Conservation (phyloP, 495 filamentous ascomycete genomes). For the Geopyxis carbonaria region DNA sequence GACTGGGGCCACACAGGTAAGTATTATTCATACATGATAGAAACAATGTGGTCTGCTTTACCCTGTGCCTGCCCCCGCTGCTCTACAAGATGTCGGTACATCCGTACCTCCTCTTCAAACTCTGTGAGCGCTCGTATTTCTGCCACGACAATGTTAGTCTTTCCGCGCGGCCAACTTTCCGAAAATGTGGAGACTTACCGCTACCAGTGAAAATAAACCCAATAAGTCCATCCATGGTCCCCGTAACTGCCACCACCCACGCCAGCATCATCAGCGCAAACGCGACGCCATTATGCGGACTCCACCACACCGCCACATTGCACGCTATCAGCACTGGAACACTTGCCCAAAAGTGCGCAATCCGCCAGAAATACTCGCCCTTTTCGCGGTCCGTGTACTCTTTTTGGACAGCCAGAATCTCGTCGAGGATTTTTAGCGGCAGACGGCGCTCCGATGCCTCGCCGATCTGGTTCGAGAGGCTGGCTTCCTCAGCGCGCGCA, state of each 20-base stretch:
- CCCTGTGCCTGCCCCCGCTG: no score
- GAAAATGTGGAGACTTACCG: slow-evolving; percentile 32
- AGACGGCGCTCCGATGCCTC: slow-evolving; percentile 23
- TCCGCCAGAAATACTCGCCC: slow-evolving; percentile 49
- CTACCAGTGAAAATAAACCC: slow-evolving; percentile 69
- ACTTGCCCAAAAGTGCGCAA: slow-evolving; percentile 53
- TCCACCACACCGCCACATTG: slow-evolving; percentile 76
- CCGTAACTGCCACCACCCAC: slow-evolving; percentile 55
- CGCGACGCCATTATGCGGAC: slow-evolving; percentile 50
- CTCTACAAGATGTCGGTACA: slow-evolving; percentile 11
- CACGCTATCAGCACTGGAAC: slow-evolving; percentile 47
- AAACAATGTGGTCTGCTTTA: no score
- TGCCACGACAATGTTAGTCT: no score
- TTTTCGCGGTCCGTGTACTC: slow-evolving; percentile 51
- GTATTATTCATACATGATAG: no score
- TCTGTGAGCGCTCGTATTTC: slow-evolving; percentile 71
- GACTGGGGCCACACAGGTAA: no score
- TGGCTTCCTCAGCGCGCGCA: slow-evolving; percentile 13
- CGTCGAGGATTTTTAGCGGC: slow-evolving; percentile 46
- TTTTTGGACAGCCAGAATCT: slow-evolving; percentile 49
- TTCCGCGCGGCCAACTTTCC: background rate
- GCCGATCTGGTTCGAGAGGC: slow-evolving; percentile 20
- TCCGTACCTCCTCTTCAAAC: slow-evolving; percentile 84
- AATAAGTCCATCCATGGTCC: slow-evolving; percentile 67
- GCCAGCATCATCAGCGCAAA: slow-evolving; percentile 69